A percentile compares a stretch with the other conserved stretches of the same genome.
Conservation (phyloP, 176 grass and related monocot species). For the Ananas comosus region DNA sequence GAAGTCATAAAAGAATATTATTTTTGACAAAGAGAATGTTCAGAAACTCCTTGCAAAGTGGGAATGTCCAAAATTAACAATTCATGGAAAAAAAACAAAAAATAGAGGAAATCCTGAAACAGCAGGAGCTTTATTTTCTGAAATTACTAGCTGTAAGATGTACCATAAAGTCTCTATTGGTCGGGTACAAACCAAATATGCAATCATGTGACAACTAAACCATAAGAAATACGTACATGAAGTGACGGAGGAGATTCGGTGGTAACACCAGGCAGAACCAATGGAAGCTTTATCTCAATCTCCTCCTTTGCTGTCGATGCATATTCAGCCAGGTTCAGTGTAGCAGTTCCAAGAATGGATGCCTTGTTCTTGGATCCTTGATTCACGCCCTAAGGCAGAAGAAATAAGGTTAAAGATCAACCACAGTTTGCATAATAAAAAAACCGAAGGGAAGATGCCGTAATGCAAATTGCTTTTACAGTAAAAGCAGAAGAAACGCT, state of each 20-base stretch:
- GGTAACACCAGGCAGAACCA: constrained; percentile 33
- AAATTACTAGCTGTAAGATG: not conserved
- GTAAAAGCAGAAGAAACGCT: not conserved
- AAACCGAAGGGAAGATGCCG: too few relatives aligned
- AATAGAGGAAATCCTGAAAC: too few relatives aligned
- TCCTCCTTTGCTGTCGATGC: constrained; percentile 44
- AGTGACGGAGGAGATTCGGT: constrained; percentile 45
- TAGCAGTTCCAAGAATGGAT: constrained; percentile 50
- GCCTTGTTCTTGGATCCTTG: constrained; percentile 67
- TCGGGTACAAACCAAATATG: not conserved
- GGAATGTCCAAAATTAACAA: not conserved
- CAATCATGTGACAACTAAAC: constrained; percentile 11
- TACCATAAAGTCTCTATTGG: too few relatives aligned
- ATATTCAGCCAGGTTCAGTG: constrained; percentile 69
- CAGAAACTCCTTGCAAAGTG: not conserved
- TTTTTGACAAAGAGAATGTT: constrained; percentile 10
- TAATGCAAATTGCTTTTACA: not conserved
- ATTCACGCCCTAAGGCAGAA: constrained; percentile 32
- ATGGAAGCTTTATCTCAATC: constrained; percentile 58
- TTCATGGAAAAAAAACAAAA: too few relatives aligned
- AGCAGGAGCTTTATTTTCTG: not conserved
- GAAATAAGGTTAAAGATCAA: constrained; percentile 12
- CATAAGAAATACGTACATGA: constrained; percentile 54
- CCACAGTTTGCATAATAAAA: not conserved
- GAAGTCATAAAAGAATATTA: constrained; percentile 18